These are phyloP conservation scores for Rubia tinctorum DNA, from an alignment of 305 asterid genomes.

Conservation along the genomic window DNA sequence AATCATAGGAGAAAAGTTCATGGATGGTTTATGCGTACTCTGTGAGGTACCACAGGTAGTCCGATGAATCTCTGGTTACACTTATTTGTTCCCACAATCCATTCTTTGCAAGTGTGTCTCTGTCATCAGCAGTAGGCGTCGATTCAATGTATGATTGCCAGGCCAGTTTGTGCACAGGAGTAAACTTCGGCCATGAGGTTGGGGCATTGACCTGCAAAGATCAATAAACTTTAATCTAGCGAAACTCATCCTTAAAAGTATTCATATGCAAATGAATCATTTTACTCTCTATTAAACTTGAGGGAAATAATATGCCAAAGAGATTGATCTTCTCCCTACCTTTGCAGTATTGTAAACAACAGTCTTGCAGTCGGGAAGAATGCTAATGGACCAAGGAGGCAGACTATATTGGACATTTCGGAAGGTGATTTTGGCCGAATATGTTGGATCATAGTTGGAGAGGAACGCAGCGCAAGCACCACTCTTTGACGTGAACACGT, in stretches of 20 bases:
- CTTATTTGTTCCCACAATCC: conserved; percentile 74
- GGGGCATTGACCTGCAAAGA: conserved; percentile 53
- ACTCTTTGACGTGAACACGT: conserved; percentile 53
- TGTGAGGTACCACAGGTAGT: conserved; percentile 90
- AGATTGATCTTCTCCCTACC: conserved; percentile 37
- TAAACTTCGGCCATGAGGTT: conserved; percentile 55
- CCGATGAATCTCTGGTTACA: conserved; percentile 80
- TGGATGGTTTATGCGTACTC: conserved; percentile 45
- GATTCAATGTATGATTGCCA: conserved; percentile 82
- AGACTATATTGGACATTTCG: conserved; percentile 52
- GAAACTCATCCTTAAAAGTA: background rate
- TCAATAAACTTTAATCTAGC: background rate
- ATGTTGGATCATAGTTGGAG: conserved; percentile 65
- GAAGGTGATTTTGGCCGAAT: conserved; percentile 48
- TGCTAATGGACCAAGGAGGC: conserved; percentile 97
- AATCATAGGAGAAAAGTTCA: background rate
- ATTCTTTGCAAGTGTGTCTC: conserved; percentile 39
- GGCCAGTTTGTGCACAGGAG: conserved; percentile 39
- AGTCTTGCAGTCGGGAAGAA: conserved; percentile 87
- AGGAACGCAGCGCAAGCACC: conserved; percentile 87
- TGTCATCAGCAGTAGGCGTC: conserved; percentile 69
- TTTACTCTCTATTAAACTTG: background rate
- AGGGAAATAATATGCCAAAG: background rate
- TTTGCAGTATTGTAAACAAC: conserved; percentile 84
- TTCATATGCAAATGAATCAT: background rate